Percentiles rank a stretch among this genome's conserved stretches.
Conservation (phyloP, 2,329 filamentous ascomycete species). For the Trichoderma afroharzianum region DNA sequence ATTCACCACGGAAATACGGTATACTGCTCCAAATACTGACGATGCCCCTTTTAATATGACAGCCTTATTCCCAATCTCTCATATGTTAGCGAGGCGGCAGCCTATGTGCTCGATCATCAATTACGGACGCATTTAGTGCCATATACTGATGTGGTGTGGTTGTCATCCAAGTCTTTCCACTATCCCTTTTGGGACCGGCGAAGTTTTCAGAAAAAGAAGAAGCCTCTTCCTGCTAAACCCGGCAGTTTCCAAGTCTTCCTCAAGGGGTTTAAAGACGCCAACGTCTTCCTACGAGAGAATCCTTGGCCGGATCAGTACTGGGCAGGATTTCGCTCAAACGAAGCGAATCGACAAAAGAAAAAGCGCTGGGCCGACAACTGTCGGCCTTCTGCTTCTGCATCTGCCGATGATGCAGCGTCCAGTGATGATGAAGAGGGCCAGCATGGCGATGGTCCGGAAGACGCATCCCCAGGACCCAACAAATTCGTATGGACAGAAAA, state of each 20-base stretch:
- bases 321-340: conserved; percentile 64
- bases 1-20: neutral
- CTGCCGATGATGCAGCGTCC: conserved; percentile 61
- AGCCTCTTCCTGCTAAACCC: conserved; percentile 79
- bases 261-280: conserved; percentile 95
- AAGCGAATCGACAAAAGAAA: conserved; percentile 64
- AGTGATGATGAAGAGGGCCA: conserved; percentile 62
- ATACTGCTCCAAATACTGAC: neutral
- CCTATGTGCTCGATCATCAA: conserved; percentile 89
- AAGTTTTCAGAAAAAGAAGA: conserved; percentile 82
- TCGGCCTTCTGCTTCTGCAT: conserved; percentile 53
- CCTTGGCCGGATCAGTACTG: conserved; percentile 92
- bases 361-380: conserved; percentile 80
- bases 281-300: conserved; percentile 88
- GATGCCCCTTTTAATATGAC: neutral
- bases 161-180: conserved; percentile 96
- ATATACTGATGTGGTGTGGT: conserved; percentile 89
- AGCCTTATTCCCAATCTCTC: conserved; percentile 93
- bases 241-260: conserved; percentile 98
- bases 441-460: conserved; percentile 31
- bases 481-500: conserved; percentile 82
- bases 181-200: conserved; percentile 97
- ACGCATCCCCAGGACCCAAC: conserved; percentile 36
- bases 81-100: conserved; percentile 95
- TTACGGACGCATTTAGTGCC: conserved; percentile 89